A percentile compares a stretch with the other conserved stretches of the same genome.
Evolutionary conservation across 2,329 filamentous ascomycete genomes (phyloP).

Genomic region (Hirsutella thompsonii): DNA sequence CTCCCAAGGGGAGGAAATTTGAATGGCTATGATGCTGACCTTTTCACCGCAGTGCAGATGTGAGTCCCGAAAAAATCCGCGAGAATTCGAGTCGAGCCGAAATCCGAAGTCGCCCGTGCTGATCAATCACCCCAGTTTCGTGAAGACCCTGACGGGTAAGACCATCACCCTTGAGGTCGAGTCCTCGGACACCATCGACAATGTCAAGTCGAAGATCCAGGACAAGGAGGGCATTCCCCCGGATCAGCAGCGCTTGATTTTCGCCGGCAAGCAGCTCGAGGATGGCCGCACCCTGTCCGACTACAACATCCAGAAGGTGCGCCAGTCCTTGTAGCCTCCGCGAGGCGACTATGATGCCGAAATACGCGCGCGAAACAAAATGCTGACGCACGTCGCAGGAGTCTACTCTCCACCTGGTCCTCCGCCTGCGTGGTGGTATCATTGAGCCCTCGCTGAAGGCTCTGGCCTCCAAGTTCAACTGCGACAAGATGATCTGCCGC

Average conservation of each 20-base stretch:
- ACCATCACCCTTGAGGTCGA: constrained; percentile 99
- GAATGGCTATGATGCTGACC: constrained; percentile 29
- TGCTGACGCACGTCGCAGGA: constrained; percentile 46
- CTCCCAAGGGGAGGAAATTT: not conserved
- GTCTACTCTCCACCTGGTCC: constrained; percentile 95
- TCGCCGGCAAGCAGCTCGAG: constrained; percentile 98
- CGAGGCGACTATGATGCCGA: not conserved
- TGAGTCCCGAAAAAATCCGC: constrained; percentile 40
- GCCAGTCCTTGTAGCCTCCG: constrained; percentile 14
- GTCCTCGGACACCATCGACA: constrained; percentile 98
- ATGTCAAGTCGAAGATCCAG: constrained; percentile 99
- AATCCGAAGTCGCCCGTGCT: constrained; percentile 14
- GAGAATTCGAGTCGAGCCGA: constrained; percentile 7
- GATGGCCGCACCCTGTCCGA: constrained; percentile 93
- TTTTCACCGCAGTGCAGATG: constrained; percentile 64
- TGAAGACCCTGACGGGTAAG: constrained; percentile 99
- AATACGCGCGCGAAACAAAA: not conserved
- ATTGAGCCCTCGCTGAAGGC: constrained; percentile 99
- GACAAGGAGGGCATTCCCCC: constrained; percentile 98
- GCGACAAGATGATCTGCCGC: constrained; percentile 99
- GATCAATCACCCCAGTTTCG: constrained; percentile 56
- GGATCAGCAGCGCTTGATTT: constrained; percentile 97
- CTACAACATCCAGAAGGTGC: constrained; percentile 99
- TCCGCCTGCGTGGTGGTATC: constrained; percentile 98
- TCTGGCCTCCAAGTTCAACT: constrained; percentile 98